These are phyloP conservation scores for Przewalskia tangutica DNA, from an alignment of 257 asterid species.

Conservation along the genomic window DNA sequence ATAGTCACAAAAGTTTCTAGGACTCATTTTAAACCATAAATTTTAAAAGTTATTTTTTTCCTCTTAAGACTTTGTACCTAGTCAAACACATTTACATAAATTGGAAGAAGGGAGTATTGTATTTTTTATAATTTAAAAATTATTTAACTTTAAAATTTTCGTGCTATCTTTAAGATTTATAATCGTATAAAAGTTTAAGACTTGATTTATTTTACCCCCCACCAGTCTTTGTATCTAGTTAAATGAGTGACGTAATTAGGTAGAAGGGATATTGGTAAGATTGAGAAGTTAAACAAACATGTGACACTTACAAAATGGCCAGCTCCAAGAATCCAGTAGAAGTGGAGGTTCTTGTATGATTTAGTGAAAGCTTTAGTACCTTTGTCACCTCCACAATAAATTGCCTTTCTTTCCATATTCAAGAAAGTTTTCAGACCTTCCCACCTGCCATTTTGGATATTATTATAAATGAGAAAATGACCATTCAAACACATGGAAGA, in stretches of 20 bases:
- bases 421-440: constrained; percentile 56
- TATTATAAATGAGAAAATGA: neutral
- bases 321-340: constrained; percentile 94
- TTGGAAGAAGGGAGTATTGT: too few species aligned
- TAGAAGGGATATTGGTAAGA: neutral
- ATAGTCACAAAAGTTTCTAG: too few species aligned
- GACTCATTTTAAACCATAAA: too few species aligned
- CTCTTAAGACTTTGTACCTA: too few species aligned
- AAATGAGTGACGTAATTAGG: neutral
- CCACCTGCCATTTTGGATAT: constrained; percentile 45
- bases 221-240: accelerated
- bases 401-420: constrained; percentile 46
- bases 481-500: too few species aligned
- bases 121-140: too few species aligned
- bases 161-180: too few species aligned
- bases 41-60: too few species aligned
- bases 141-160: too few species aligned
- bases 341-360: constrained; percentile 65
- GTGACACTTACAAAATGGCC: constrained; percentile 81
- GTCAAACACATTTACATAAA: too few species aligned
- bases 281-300: neutral
- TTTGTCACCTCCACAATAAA: constrained; percentile 43
- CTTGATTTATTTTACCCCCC: neutral
- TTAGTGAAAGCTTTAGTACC: constrained; percentile 53
- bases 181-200: too few species aligned